A percentile compares a stretch with the other conserved stretches of the same genome.
Conservation (phyloP, 1,284 basidiomycete species). For the Ceratobasidium theobromae region DNA sequence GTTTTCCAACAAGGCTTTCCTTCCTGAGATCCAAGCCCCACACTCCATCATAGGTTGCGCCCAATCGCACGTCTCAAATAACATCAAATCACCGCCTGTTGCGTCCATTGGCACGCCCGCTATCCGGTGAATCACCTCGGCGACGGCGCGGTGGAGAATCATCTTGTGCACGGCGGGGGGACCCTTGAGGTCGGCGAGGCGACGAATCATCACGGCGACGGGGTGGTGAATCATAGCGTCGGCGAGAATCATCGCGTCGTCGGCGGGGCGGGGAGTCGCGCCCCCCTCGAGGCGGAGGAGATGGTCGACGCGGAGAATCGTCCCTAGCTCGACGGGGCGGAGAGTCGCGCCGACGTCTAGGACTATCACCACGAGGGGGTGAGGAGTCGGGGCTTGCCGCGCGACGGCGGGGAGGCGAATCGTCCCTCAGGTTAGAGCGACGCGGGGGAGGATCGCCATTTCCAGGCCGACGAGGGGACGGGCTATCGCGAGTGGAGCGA, state of each 20-base stretch:
- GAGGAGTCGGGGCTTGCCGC: neutral
- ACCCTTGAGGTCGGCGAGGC: too few species aligned
- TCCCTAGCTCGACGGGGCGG: slow-evolving; percentile 7
- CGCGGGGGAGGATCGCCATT: slow-evolving; percentile 32
- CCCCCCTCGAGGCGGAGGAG: slow-evolving; percentile 11
- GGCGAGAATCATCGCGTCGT: too few species aligned
- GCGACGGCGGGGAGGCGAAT: slow-evolving; percentile 28
- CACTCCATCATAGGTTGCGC: too few species aligned
- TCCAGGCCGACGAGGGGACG: slow-evolving; percentile 29
- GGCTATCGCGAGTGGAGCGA: slow-evolving; percentile 31
- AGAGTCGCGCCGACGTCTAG: slow-evolving; percentile 8
- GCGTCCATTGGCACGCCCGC: neutral
- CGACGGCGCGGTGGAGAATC: too few species aligned
- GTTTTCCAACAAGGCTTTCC: too few species aligned
- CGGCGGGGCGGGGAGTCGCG: neutral
- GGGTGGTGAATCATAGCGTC: too few species aligned
- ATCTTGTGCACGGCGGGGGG: too few species aligned
- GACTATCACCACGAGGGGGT: slow-evolving; percentile 21
- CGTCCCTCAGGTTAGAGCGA: slow-evolving; percentile 13
- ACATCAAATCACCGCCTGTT: too few species aligned
- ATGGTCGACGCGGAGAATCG: neutral
- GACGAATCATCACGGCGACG: too few species aligned
- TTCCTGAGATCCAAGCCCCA: too few species aligned
- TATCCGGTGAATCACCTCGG: slow-evolving; percentile 4
- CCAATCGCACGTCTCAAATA: too few species aligned